phyloP scores from a whole-genome alignment of 345 rosid species.

The Pugionium dolabratum region DNA sequence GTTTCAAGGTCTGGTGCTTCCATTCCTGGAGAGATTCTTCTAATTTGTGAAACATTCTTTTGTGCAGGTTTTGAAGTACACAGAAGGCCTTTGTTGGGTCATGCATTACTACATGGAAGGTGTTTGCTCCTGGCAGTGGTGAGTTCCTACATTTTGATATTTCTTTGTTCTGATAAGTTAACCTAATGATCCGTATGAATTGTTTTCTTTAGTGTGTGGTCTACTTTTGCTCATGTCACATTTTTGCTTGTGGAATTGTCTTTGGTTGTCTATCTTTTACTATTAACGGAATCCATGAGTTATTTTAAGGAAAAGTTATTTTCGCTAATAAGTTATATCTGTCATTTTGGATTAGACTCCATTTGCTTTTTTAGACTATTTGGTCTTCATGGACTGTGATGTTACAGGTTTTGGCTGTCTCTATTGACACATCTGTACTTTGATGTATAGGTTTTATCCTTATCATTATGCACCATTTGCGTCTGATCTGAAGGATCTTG shows the following conservation, averaged over 20 bases:
- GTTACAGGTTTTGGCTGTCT: slow-evolving; percentile 1
- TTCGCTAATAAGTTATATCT: slow-evolving; percentile 7
- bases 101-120: slow-evolving; percentile 99
- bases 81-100: slow-evolving; percentile 98
- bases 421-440: slow-evolving; percentile 18
- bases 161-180: slow-evolving; percentile 8
- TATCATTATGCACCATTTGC: slow-evolving; percentile 99
- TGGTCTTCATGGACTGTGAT: neutral
- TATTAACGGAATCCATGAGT: neutral
- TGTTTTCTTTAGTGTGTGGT: slow-evolving; percentile 8
- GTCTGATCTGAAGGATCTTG: slow-evolving; percentile 89
- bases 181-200: neutral
- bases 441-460: slow-evolving; percentile 80
- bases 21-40: slow-evolving; percentile 8
- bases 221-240: neutral
- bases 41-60: slow-evolving; percentile 31
- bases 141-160: slow-evolving; percentile 36
- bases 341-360: neutral
- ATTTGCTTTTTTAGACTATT: neutral
- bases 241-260: neutral
- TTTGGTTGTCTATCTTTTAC: neutral
- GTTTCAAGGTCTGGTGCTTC: neutral
- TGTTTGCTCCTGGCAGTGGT: slow-evolving; percentile 99
- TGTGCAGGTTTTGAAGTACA: slow-evolving; percentile 71
- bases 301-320: slow-evolving; percentile 1